These are phyloP conservation scores for Gossypium arboreum DNA, from an alignment of 345 rosid species.

Conservation along the genomic window DNA sequence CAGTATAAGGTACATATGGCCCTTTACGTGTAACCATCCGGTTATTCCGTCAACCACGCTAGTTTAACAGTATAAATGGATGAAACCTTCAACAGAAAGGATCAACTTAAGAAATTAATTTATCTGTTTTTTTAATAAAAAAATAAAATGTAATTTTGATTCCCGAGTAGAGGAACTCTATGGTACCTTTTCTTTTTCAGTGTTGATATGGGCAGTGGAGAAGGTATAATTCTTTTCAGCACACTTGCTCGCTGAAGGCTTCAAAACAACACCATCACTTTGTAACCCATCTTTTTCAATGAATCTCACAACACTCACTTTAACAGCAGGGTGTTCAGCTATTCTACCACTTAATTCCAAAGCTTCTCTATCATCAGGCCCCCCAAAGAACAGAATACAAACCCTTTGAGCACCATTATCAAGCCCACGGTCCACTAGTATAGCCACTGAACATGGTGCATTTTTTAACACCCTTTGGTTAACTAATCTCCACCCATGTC, in stretches of 20 bases:
- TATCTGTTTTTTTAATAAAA: too few relatives aligned
- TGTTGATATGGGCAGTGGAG: conserved; percentile 49
- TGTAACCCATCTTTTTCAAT: conserved; percentile 29
- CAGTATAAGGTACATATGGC: too few relatives aligned
- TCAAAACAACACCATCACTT: conserved; percentile 31
- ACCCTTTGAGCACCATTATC: conserved; percentile 47
- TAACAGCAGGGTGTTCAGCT: conserved; percentile 66
- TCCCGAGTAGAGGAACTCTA: too few relatives aligned
- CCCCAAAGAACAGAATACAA: conserved; percentile 68
- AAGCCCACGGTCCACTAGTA: conserved; percentile 80
- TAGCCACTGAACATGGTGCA: conserved; percentile 74
- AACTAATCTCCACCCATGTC: conserved; percentile 77
- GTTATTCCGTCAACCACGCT: too few relatives aligned
- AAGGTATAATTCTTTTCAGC: conserved; percentile 47
- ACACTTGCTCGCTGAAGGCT: conserved; percentile 36
- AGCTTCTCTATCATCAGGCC: conserved; percentile 80
- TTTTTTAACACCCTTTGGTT: conserved; percentile 63
- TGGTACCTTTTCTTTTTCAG: conserved; percentile 41
- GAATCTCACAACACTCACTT: conserved; percentile 50
- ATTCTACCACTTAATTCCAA: conserved; percentile 68
- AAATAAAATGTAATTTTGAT: too few relatives aligned
- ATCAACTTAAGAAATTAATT: too few relatives aligned
- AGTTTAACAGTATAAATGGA: too few relatives aligned
- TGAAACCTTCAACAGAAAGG: too few relatives aligned
- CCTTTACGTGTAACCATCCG: too few relatives aligned